Evolutionary conservation across 306 rosid species (phyloP), one percentile per base, ranked within the genome.

Genomic region (Malus sieversii): DNA sequence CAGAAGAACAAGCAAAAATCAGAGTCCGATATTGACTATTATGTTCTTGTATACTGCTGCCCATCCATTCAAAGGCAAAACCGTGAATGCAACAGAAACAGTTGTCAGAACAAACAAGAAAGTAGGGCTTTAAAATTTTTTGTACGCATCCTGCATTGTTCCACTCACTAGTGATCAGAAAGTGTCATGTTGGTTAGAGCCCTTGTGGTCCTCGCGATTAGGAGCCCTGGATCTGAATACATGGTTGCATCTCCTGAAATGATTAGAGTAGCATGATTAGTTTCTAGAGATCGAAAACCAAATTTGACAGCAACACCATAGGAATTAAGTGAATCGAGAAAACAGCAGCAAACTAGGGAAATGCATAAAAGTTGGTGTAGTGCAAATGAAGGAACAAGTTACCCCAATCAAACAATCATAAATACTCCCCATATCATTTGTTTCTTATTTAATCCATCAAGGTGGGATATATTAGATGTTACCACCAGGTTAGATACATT

Each of bases 201-300:
- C 77, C 45, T 68, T 73, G 73, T 65, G 51, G 81, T 86, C 90
- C 68, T 89, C 86, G 48, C 79, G 72, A 74, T 71, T 78, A 73
- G 91, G 83, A 78, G 76, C 73, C 79, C 77, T 75, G 44, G 86
- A 82, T 73, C 61, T 71, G 85, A 86, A 74, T 83, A 88, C 80
- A 70, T 67, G 80, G 73, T 79, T 82, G 81, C 83, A 87, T 60
- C 62, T 65, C 88, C 97, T 93, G 95, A 75, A 87, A 91, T 18
- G 22, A 58, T 58, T 61, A 73, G 64, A 80, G 15, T 8, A 77
- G 70, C 40, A 46, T 35, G 4, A 55, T 78, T 51, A 53, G 75
- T 42, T 40, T 58, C 72, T 18, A 33, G 38, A 58, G 32, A 78
- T 33, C 68, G 52, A 44, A 48, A 38, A 79, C n/a, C 70, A 52